Evolutionary conservation across 768 basidiomycete genomes (phyloP).

Genomic region (Boletellus ananiceps): DNA sequence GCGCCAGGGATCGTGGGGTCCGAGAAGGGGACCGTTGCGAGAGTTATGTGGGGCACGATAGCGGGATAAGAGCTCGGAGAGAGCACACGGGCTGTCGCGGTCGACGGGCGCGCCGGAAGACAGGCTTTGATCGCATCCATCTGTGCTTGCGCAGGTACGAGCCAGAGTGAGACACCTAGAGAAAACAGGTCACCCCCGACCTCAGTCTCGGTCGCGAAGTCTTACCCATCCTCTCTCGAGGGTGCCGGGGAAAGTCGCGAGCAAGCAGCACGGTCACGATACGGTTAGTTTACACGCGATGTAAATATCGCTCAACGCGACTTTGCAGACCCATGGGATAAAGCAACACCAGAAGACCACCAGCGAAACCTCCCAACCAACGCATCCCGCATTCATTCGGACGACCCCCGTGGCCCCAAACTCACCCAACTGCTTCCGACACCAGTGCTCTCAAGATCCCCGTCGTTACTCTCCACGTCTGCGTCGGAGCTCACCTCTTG

Average conservation of each 20-base stretch:
- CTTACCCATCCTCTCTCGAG: slow-evolving; percentile 20
- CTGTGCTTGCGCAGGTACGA: slow-evolving; percentile 52
- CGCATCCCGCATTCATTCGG: slow-evolving; percentile 12
- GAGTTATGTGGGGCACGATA: slow-evolving; percentile 70
- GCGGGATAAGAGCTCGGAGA: slow-evolving; percentile 48
- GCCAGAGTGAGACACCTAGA: slow-evolving; percentile 63
- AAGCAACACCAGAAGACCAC: background rate
- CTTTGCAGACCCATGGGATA: background rate
- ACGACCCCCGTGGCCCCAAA: slow-evolving; percentile 32
- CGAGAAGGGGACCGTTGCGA: slow-evolving; percentile 40
- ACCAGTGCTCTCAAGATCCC: slow-evolving; percentile 45
- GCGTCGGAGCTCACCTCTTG: slow-evolving; percentile 57
- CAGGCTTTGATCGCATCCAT: slow-evolving; percentile 40
- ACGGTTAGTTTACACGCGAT: slow-evolving; percentile 8
- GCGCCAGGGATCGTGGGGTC: slow-evolving; percentile 4
- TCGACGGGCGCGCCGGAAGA: slow-evolving; percentile 40
- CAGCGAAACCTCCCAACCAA: background rate
- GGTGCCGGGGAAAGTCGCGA: background rate
- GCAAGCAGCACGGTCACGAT: background rate
- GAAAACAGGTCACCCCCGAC: background rate
- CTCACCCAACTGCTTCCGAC: slow-evolving; percentile 71
- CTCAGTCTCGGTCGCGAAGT: background rate
- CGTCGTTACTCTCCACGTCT: slow-evolving; percentile 62
- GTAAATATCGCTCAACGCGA: background rate
- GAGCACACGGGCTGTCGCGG: slow-evolving; percentile 11